These are phyloP conservation scores for Candida hispaniensis DNA, from an alignment of 805 yeast genomes.

Conservation along the genomic window DNA sequence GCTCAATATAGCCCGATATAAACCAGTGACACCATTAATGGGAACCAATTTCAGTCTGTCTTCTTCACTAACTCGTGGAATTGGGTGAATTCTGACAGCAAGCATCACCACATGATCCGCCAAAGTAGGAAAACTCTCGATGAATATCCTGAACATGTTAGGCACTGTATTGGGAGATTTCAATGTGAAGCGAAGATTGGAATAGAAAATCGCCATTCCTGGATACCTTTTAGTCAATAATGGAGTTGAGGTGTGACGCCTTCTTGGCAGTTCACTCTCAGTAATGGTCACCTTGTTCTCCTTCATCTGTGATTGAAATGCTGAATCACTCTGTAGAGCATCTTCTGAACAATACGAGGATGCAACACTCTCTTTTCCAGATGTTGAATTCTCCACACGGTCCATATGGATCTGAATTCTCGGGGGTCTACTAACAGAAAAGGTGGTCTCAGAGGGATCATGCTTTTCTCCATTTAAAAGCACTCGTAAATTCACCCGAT, in stretches of 20 bases:
- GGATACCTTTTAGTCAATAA: no score
- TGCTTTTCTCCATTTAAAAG: slow-evolving; percentile 9
- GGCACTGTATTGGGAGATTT: slow-evolving; percentile 40
- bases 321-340: no score
- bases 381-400: no score
- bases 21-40: slow-evolving; percentile 35
- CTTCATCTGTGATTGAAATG: no score
- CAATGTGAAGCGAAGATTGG: slow-evolving; percentile 29
- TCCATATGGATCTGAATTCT: no score
- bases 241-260: no score
- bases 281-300: no score
- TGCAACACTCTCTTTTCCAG: no score
- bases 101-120: slow-evolving; percentile 39
- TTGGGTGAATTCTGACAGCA: slow-evolving; percentile 34
- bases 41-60: slow-evolving; percentile 35
- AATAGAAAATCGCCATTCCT: slow-evolving; percentile 37
- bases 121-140: slow-evolving; percentile 33
- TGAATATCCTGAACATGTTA: slow-evolving; percentile 30
- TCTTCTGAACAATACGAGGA: no score
- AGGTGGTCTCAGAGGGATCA: no score
- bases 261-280: no score
- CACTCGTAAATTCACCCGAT: slow-evolving; percentile 5
- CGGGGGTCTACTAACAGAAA: no score
- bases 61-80: slow-evolving; percentile 34
- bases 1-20: slow-evolving; percentile 39